Conservation (phyloP, 345 rosid species). For the Gossypium arboreum region DNA sequence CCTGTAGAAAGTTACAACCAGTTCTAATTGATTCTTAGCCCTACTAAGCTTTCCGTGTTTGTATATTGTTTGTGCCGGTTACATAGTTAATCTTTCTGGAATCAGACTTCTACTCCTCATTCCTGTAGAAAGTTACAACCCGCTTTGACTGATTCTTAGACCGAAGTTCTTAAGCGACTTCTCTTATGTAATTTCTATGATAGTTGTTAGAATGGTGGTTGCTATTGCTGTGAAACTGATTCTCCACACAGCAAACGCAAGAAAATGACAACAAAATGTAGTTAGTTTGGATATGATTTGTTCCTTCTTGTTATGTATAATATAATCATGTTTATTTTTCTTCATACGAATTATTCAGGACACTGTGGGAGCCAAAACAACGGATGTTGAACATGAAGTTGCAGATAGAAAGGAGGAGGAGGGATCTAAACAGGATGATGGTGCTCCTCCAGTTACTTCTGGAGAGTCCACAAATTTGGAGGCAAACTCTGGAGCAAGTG, state of each 20-base stretch:
- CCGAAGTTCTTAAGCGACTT: not conserved
- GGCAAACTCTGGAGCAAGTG: conserved; percentile 34
- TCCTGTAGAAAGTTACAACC: too few species aligned
- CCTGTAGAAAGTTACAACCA: too few species aligned
- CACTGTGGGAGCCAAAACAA: conserved; percentile 28
- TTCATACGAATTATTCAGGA: conserved; percentile 33
- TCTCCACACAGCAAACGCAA: not conserved
- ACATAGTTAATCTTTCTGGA: too few species aligned
- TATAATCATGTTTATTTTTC: not conserved
- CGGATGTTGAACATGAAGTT: conserved; percentile 31
- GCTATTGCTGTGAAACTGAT: not conserved
- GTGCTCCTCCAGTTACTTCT: conserved; percentile 14
- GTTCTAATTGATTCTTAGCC: too few species aligned
- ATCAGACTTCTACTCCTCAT: too few species aligned
- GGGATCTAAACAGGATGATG: conserved; percentile 27
- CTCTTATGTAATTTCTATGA: not conserved
- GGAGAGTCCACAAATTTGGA: conserved; percentile 34
- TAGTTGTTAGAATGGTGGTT: not conserved
- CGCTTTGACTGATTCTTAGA: not conserved
- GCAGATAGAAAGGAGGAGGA: conserved; percentile 17
- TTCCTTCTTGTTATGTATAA: not conserved
- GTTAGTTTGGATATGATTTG: not conserved
- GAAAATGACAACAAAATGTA: not conserved
- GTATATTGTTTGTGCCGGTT: too few species aligned
- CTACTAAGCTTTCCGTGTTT: too few species aligned